Evolutionary conservation across 306 rosid species (phyloP).

Genomic region (Chamaecrista fasciculata): DNA sequence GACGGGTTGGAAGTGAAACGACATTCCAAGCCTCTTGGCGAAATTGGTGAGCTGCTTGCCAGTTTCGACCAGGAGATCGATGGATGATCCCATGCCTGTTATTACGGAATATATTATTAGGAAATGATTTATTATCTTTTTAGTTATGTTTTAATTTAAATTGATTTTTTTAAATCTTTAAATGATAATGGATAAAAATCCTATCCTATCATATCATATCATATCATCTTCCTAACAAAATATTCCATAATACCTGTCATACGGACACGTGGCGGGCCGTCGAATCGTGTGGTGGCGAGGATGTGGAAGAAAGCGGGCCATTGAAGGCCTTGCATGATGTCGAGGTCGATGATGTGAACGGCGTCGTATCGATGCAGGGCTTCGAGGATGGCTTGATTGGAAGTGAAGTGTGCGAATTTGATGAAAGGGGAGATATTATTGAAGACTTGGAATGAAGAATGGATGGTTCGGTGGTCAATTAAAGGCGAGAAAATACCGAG

Average conservation of each 20-base stretch:
- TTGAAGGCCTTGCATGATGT: constrained; percentile 89
- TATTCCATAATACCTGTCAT: constrained; percentile 77
- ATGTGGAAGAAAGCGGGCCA: constrained; percentile 91
- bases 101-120: too few relatives aligned
- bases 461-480: constrained; percentile 50
- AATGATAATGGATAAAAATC: too few relatives aligned
- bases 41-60: constrained; percentile 66
- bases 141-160: too few relatives aligned
- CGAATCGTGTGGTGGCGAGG: constrained; percentile 61
- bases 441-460: constrained; percentile 65
- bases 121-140: too few relatives aligned
- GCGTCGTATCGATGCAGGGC: constrained; percentile 49
- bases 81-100: constrained; percentile 62
- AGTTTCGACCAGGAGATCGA: constrained; percentile 60
- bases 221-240: too few relatives aligned
- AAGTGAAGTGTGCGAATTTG: constrained; percentile 82
- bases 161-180: too few relatives aligned
- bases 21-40: constrained; percentile 62
- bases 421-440: constrained; percentile 76
- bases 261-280: constrained; percentile 59
- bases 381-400: constrained; percentile 86
- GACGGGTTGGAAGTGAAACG: constrained; percentile 62
- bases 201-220: too few relatives aligned
- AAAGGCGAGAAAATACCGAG: constrained; percentile 62
- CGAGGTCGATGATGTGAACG: constrained; percentile 77